Percentiles rank a stretch among this genome's conserved stretches.
Evolutionary conservation across 352 stramenopile species (phyloP).

Genomic region (Phytophthora citricola): DNA sequence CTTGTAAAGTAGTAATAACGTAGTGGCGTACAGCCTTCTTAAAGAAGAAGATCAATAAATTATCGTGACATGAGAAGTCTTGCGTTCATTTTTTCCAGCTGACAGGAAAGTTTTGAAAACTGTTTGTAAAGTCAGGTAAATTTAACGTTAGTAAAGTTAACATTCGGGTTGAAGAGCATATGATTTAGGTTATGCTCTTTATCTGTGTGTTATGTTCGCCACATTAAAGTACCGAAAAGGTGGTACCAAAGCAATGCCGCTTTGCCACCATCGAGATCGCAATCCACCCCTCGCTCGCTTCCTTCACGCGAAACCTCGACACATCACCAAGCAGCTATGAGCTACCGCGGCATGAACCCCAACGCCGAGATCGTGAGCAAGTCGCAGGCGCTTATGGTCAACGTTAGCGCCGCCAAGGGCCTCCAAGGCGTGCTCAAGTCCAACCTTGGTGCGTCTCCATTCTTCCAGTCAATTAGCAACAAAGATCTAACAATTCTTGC

Average conservation of each 20-base stretch:
- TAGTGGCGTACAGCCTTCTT: conserved; percentile 30
- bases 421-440: conserved; percentile 96
- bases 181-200: neutral
- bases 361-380: conserved; percentile 98
- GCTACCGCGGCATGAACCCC: conserved; percentile 90
- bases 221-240: conserved; percentile 11
- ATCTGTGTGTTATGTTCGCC: neutral
- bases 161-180: too few relatives aligned
- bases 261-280: conserved; percentile 36
- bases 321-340: conserved; percentile 45
- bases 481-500: conserved; percentile 15
- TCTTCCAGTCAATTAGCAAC: neutral
- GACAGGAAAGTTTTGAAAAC: too few relatives aligned
- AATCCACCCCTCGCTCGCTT: conserved; percentile 38
- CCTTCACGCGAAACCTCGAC: conserved; percentile 6
- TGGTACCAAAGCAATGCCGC: conserved; percentile 9
- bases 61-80: too few relatives aligned
- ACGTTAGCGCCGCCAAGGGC: conserved; percentile 97
- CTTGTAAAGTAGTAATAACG: conserved; percentile 32
- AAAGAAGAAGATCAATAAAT: too few relatives aligned
- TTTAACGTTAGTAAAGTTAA: too few relatives aligned
- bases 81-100: neutral
- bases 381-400: conserved; percentile 96
- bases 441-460: conserved; percentile 79
- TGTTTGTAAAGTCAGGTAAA: too few relatives aligned